Evolutionary conservation across 306 rosid genomes (phyloP).

Genomic region (Rosa rugosa): DNA sequence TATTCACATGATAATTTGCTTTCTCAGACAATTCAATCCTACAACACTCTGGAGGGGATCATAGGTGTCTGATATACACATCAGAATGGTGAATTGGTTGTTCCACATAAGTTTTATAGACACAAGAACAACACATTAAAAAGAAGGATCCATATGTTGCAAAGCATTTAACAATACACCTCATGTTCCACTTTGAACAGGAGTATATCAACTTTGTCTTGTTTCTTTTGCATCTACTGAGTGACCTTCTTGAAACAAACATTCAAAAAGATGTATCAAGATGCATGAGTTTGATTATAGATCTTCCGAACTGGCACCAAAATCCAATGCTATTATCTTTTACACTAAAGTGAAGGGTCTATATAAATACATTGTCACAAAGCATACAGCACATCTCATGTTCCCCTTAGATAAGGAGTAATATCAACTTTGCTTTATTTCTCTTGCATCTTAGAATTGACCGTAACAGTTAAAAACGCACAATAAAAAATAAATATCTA

Average conservation of each 20-base stretch:
- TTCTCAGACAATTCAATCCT: background rate
- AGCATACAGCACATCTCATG: slow-evolving; percentile 44
- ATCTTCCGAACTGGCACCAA: background rate
- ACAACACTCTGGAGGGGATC: background rate
- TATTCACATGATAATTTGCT: background rate
- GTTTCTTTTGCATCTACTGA: slow-evolving; percentile 65
- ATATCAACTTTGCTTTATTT: slow-evolving; percentile 41
- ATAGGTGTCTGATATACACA: background rate
- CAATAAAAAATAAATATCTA: slow-evolving; percentile 58
- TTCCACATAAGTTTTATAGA: background rate
- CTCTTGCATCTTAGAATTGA: slow-evolving; percentile 56
- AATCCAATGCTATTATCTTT: background rate
- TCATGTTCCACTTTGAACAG: slow-evolving; percentile 45
- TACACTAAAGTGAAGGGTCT: background rate
- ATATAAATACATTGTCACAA: slow-evolving; percentile 43
- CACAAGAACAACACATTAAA: background rate
- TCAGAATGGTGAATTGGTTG: background rate
- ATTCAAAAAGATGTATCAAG: slow-evolving; percentile 88
- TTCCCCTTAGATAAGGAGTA: slow-evolving; percentile 24
- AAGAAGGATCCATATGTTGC: slow-evolving; percentile 37
- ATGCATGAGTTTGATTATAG: slow-evolving; percentile 38
- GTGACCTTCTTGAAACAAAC: slow-evolving; percentile 75
- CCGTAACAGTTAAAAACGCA: slow-evolving; percentile 29
- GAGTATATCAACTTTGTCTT: slow-evolving; percentile 52
- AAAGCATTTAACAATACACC: slow-evolving; percentile 49